Conservation (phyloP, 192 early-diverging fungal species). For the Jimgerdemannia flammicorona region DNA sequence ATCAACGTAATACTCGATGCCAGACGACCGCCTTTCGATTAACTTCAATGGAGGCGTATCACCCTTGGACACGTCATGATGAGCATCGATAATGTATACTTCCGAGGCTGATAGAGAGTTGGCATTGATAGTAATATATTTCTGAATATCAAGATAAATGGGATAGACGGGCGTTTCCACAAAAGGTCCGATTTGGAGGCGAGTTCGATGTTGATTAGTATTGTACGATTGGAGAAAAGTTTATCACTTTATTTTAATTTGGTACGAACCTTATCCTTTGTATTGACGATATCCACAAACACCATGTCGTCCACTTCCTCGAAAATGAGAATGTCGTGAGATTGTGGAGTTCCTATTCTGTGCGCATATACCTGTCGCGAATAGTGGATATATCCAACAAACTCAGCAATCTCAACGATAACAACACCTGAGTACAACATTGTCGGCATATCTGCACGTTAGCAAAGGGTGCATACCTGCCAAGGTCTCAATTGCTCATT, state of each 20-base stretch:
- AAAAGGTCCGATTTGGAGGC: background rate
- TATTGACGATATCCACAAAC: conserved; percentile 73
- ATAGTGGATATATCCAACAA: background rate
- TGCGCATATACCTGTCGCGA: conserved; percentile 47
- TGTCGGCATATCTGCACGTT: background rate
- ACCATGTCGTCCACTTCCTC: conserved; percentile 59
- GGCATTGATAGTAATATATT: conserved; percentile 63
- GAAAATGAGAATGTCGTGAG: conserved; percentile 53
- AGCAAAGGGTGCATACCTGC: conserved; percentile 35
- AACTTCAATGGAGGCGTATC: conserved; percentile 32
- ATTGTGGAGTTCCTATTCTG: conserved; percentile 40
- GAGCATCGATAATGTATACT: conserved; percentile 49
- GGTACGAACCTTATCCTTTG: conserved; percentile 57
- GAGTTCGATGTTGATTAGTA: no score
- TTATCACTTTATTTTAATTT: no score
- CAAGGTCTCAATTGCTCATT: conserved; percentile 65
- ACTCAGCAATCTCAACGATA: background rate
- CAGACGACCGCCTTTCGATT: conserved; percentile 49
- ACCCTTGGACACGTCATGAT: conserved; percentile 34
- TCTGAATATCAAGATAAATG: conserved; percentile 7
- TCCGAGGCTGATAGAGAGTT: conserved; percentile 72
- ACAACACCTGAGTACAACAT: background rate
- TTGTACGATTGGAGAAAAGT: no score
- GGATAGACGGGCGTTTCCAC: background rate
- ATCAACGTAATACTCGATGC: conserved; percentile 74